phyloP scores from a whole-genome alignment of 345 rosid genomes.

The Hypericum androsaemum region DNA sequence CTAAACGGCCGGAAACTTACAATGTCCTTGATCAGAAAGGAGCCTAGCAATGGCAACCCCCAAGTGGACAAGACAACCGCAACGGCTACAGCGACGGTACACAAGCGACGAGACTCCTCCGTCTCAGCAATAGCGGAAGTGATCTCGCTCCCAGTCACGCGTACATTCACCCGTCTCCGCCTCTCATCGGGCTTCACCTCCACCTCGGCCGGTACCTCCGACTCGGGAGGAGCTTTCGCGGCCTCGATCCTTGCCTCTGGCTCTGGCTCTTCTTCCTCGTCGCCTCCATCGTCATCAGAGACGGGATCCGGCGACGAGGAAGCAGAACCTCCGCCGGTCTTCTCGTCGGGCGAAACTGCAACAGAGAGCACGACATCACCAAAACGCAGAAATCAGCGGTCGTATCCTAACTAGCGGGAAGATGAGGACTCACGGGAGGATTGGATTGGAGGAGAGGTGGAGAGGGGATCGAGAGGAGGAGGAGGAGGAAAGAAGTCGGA shows the following conservation, averaged over 20 bases:
- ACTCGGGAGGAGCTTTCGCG: no score
- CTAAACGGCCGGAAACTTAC: constrained; percentile 58
- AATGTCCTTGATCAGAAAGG: constrained; percentile 22
- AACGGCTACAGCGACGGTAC: constrained; percentile 38
- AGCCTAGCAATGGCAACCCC: constrained; percentile 49
- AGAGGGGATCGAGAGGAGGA: constrained; percentile 6
- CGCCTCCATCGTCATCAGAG: no score
- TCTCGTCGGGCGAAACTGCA: no score
- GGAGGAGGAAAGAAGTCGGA: constrained; percentile 17
- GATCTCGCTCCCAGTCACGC: constrained; percentile 39
- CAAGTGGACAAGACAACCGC: constrained; percentile 40
- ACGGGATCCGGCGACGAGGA: no score
- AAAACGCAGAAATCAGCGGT: no score
- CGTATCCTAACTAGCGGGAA: no score
- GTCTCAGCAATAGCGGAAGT: constrained; percentile 51
- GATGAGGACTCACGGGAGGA: constrained; percentile 18
- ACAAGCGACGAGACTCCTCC: constrained; percentile 31
- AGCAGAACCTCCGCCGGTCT: no score
- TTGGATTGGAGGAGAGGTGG: constrained; percentile 11
- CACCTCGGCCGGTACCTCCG: no score
- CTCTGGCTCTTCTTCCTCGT: no score
- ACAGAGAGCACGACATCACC: no score
- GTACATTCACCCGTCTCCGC: neutral
- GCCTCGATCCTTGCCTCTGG: no score
- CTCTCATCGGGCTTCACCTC: constrained; percentile 6